phyloP scores from a whole-genome alignment of 176 grass and related monocot species.

The Eragrostis nindensis region DNA sequence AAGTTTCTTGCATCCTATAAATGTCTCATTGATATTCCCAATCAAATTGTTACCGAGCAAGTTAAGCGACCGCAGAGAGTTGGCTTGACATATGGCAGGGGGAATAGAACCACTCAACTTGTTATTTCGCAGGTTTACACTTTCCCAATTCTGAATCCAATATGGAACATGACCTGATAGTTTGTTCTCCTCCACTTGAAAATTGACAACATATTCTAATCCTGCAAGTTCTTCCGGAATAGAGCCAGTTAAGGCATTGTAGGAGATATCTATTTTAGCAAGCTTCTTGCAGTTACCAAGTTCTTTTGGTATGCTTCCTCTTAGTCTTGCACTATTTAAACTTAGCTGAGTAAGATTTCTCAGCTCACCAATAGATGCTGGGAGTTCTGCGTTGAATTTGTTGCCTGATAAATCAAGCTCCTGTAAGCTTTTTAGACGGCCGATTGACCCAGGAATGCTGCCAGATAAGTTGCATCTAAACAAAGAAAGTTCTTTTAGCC shows the following conservation, averaged over 20 bases:
- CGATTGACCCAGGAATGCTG: slow-evolving; percentile 60
- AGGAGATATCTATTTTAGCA: slow-evolving; percentile 47
- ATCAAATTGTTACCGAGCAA: slow-evolving; percentile 62
- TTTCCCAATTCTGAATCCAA: slow-evolving; percentile 75
- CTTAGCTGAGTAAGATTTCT: slow-evolving; percentile 47
- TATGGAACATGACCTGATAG: slow-evolving; percentile 62
- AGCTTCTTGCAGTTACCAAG: slow-evolving; percentile 80
- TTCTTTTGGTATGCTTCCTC: slow-evolving; percentile 63
- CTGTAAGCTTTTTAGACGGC: slow-evolving; percentile 57
- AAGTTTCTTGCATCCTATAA: slow-evolving; percentile 66
- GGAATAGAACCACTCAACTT: slow-evolving; percentile 58
- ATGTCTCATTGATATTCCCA: slow-evolving; percentile 66
- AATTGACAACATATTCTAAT: slow-evolving; percentile 54
- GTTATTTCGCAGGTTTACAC: slow-evolving; percentile 52
- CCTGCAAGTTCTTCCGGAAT: slow-evolving; percentile 61
- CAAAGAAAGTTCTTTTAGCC: slow-evolving; percentile 53
- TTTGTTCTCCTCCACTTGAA: slow-evolving; percentile 65
- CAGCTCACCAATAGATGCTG: slow-evolving; percentile 60
- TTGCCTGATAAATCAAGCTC: slow-evolving; percentile 71
- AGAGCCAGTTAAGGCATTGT: slow-evolving; percentile 63
- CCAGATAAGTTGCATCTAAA: slow-evolving; percentile 61
- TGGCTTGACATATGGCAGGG: slow-evolving; percentile 52
- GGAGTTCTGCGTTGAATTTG: slow-evolving; percentile 61
- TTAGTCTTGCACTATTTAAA: slow-evolving; percentile 52
- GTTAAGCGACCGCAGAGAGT: slow-evolving; percentile 51